These are phyloP conservation scores for Pleomassaria siparia DNA, from an alignment of 2,329 filamentous ascomycete species.

Conservation along the genomic window DNA sequence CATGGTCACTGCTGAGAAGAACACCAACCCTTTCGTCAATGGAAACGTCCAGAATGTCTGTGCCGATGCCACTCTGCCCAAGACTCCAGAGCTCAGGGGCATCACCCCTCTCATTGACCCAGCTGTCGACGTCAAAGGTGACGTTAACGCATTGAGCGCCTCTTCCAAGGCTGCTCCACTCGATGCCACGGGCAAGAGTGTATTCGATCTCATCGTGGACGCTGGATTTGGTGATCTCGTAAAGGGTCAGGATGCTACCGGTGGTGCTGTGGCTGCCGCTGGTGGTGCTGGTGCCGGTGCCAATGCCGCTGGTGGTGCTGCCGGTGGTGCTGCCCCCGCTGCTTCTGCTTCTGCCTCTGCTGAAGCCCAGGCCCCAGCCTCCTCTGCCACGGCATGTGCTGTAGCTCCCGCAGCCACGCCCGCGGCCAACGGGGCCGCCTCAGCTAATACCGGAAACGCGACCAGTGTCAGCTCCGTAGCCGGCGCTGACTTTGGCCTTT, in stretches of 20 bases:
- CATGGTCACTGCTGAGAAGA: constrained; percentile 69
- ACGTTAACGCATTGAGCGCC: constrained; percentile 62
- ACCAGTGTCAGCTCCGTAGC: constrained; percentile 7
- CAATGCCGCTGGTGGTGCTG: constrained; percentile 16
- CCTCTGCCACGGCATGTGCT: constrained; percentile 5
- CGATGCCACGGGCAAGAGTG: constrained; percentile 61
- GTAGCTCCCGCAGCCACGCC: constrained; percentile 17
- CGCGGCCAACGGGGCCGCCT: constrained; percentile 13
- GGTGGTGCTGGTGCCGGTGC: constrained; percentile 17
- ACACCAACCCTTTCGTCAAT: constrained; percentile 69
- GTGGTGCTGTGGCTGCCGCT: constrained; percentile 38
- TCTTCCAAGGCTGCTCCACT: constrained; percentile 58
- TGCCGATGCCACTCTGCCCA: constrained; percentile 63
- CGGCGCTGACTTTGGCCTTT: constrained; percentile 39
- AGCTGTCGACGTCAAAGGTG: constrained; percentile 57
- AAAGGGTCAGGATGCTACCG: constrained; percentile 39
- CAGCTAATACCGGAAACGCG: constrained; percentile 5
- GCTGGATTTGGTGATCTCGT: constrained; percentile 67
- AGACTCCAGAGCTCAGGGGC: constrained; percentile 62
- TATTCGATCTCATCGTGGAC: constrained; percentile 64
- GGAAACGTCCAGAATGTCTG: constrained; percentile 63
- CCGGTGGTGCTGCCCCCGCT: constrained; percentile 14
- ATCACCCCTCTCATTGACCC: constrained; percentile 70
- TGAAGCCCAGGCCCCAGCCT: constrained; percentile 12
- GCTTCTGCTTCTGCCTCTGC: constrained; percentile 9